phyloP scores from a whole-genome alignment of 768 basidiomycete species.

The Phylloporus sp. region DNA sequence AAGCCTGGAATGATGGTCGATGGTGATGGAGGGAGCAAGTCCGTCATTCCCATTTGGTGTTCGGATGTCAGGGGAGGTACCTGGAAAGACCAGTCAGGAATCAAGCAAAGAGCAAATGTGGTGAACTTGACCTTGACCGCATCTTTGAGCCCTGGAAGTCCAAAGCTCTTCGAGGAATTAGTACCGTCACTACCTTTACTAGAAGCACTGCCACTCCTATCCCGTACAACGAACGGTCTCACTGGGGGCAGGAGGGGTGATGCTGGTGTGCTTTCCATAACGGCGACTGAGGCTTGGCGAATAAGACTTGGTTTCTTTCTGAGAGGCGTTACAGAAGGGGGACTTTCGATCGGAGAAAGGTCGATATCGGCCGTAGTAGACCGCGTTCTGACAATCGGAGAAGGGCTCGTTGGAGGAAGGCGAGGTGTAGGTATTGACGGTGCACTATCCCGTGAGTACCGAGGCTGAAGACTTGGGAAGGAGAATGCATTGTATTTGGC shows the following conservation, averaged over 20 bases:
- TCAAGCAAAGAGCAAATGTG: neutral
- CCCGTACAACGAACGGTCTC: conserved; percentile 44
- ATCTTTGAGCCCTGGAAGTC: conserved; percentile 64
- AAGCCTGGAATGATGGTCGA: conserved; percentile 39
- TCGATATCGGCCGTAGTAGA: conserved; percentile 29
- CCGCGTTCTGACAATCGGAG: conserved; percentile 32
- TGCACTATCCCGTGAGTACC: conserved; percentile 52
- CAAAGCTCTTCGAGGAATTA: conserved; percentile 27
- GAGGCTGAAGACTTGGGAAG: conserved; percentile 56
- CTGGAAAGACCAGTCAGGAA: conserved; percentile 31
- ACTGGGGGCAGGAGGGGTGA: conserved; percentile 41
- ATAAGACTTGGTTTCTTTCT: conserved; percentile 37
- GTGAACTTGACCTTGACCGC: conserved; percentile 55
- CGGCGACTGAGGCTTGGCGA: conserved; percentile 51
- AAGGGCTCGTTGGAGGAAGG: conserved; percentile 28
- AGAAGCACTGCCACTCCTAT: conserved; percentile 47
- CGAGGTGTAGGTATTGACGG: conserved; percentile 25
- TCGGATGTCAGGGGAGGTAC: conserved; percentile 66
- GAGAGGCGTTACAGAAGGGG: conserved; percentile 9
- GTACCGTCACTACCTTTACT: conserved; percentile 36
- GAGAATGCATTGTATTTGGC: conserved; percentile 50
- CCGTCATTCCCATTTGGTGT: conserved; percentile 63
- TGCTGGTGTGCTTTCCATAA: conserved; percentile 46
- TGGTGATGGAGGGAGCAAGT: conserved; percentile 74
- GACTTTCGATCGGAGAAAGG: conserved; percentile 9